Conservation (phyloP, 2,329 filamentous ascomycete species). For the Tympanopsis confertula region DNA sequence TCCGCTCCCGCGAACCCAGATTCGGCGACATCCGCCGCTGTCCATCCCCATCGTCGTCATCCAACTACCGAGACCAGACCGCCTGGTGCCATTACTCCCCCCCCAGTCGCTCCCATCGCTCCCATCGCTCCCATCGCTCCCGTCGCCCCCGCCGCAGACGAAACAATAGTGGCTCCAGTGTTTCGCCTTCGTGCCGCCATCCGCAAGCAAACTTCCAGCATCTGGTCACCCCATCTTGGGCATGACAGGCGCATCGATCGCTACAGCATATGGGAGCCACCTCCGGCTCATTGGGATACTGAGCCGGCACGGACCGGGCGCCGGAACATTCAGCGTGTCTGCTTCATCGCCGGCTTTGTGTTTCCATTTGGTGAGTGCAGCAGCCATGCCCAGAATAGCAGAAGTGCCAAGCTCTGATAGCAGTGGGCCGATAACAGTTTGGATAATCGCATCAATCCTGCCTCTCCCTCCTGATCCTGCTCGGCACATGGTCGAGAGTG, state of each 20-base stretch:
- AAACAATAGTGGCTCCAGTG: slow-evolving; percentile 10
- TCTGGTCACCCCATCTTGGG: slow-evolving; percentile 66
- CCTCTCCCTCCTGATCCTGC: slow-evolving; percentile 53
- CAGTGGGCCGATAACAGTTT: slow-evolving; percentile 34
- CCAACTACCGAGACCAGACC: slow-evolving; percentile 15
- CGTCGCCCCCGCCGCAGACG: slow-evolving; percentile 26
- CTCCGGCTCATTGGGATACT: slow-evolving; percentile 53
- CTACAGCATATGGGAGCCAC: slow-evolving; percentile 62
- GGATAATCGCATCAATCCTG: slow-evolving; percentile 69
- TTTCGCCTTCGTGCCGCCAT: slow-evolving; percentile 16
- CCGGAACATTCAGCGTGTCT: slow-evolving; percentile 62
- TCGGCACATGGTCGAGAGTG: slow-evolving; percentile 34
- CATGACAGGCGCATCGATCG: slow-evolving; percentile 46
- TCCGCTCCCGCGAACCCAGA: slow-evolving; percentile 33
- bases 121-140: slow-evolving; percentile 22
- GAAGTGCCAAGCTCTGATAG: not conserved
- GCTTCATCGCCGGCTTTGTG: slow-evolving; percentile 69
- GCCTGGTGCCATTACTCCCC: slow-evolving; percentile 12
- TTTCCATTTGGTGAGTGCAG: slow-evolving; percentile 54
- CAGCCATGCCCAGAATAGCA: not conserved
- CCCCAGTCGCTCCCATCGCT: slow-evolving; percentile 5
- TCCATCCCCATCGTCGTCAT: slow-evolving; percentile 15
- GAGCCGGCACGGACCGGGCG: slow-evolving; percentile 49
- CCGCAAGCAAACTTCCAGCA: slow-evolving; percentile 41
- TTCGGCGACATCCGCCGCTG: slow-evolving; percentile 20